Conservation (phyloP, 169 alveolate species). For the Neospora caninum region DNA sequence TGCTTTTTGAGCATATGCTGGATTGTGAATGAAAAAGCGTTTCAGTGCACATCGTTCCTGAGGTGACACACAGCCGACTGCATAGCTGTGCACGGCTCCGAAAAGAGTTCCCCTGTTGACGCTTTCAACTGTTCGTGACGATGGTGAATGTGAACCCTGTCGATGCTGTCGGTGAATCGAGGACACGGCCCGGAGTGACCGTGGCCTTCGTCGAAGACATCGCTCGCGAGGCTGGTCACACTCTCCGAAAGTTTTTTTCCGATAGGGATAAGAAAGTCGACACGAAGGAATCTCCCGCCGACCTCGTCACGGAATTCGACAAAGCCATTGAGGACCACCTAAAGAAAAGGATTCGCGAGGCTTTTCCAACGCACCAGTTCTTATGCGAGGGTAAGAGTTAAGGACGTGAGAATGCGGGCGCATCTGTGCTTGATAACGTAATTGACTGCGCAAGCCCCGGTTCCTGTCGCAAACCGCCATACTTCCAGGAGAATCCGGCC, state of each 20-base stretch:
- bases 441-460: too few relatives aligned
- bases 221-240: constrained; percentile 2
- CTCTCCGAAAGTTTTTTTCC: background rate
- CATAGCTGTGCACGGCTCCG: too few relatives aligned
- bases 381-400: constrained; percentile 11
- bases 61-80: too few relatives aligned
- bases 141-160: background rate
- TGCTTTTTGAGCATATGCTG: too few relatives aligned
- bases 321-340: constrained; percentile 4
- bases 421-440: background rate
- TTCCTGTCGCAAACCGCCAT: too few relatives aligned
- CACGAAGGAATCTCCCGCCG: constrained; percentile 40
- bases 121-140: too few relatives aligned
- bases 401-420: background rate
- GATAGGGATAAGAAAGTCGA: background rate
- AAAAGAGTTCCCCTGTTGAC: background rate
- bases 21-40: too few relatives aligned
- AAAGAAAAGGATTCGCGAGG: background rate
- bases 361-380: constrained; percentile 25
- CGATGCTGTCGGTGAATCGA: background rate
- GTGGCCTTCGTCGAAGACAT: background rate
- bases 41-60: too few relatives aligned
- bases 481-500: too few relatives aligned
- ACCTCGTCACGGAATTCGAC: constrained; percentile 40
- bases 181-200: background rate